A percentile compares a stretch with the other conserved stretches of the same genome.
Evolutionary conservation across 2,329 filamentous ascomycete species (phyloP).

Genomic region (Periconia macrospinosa): DNA sequence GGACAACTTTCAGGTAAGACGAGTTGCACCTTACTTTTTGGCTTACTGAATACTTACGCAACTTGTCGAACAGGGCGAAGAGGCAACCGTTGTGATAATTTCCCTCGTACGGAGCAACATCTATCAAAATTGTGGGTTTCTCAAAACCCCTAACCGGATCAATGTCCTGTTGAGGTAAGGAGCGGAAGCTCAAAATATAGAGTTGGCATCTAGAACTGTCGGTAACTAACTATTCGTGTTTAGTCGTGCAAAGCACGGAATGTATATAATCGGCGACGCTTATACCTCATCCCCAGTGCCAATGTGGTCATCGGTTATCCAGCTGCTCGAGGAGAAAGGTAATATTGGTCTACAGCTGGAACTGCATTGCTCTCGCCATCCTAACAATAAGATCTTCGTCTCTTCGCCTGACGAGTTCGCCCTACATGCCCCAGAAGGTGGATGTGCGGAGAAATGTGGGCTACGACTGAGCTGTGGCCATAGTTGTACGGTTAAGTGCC

Average conservation of each 20-base stretch:
- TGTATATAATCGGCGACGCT: conserved; percentile 71
- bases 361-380: conserved; percentile 35
- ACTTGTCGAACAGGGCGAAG: too few relatives aligned
- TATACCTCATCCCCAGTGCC: conserved; percentile 58
- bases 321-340: conserved; percentile 48
- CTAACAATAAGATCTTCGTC: conserved; percentile 25
- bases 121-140: conserved; percentile 62
- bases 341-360: conserved; percentile 18
- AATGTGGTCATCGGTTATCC: conserved; percentile 67
- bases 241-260: conserved; percentile 68
- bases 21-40: too few relatives aligned
- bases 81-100: conserved; percentile 70
- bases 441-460: conserved; percentile 25
- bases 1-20: conserved; percentile 78
- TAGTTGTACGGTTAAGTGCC: conserved; percentile 30
- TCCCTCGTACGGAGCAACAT: conserved; percentile 72
- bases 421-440: conserved; percentile 32
- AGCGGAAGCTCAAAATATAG: too few relatives aligned
- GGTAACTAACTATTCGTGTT: too few relatives aligned
- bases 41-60: too few relatives aligned
- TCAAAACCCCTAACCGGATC: conserved; percentile 67
- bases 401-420: conserved; percentile 31
- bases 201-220: too few relatives aligned
- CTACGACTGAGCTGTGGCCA: conserved; percentile 35
- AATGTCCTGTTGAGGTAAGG: conserved; percentile 71